These are phyloP conservation scores for Austroboletus festivus DNA, from an alignment of 768 basidiomycete genomes.

Conservation along the genomic window DNA sequence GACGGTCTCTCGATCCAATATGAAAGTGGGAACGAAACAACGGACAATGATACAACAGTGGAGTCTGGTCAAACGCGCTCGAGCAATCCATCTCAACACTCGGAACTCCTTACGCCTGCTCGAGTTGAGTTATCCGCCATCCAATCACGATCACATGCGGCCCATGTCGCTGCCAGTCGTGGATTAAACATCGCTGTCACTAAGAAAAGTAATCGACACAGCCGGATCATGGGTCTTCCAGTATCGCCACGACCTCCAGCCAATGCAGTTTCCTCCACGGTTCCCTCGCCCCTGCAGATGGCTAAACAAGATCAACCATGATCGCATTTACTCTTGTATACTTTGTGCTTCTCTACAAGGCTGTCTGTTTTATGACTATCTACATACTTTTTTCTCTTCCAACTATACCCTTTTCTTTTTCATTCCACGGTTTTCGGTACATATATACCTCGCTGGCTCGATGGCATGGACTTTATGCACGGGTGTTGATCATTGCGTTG, in stretches of 20 bases:
- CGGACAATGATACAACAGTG: conserved; percentile 51
- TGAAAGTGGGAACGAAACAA: conserved; percentile 73
- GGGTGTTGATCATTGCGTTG: background rate
- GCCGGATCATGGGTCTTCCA: conserved; percentile 64
- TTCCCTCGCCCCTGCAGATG: conserved; percentile 20
- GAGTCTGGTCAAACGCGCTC: conserved; percentile 43
- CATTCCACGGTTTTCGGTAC: conserved; percentile 5
- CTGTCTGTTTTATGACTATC: conserved; percentile 9
- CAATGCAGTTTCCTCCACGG: conserved; percentile 12
- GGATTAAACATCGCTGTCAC: conserved; percentile 66
- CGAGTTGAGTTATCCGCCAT: conserved; percentile 27
- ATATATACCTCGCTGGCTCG: conserved; percentile 22
- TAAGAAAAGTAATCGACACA: conserved; percentile 60
- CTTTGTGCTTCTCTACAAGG: too few species aligned
- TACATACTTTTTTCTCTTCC: conserved; percentile 1
- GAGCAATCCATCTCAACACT: conserved; percentile 33
- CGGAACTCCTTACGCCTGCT: conserved; percentile 16
- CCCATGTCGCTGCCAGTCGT: conserved; percentile 59
- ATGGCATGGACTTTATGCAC: conserved; percentile 3
- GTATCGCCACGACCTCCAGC: conserved; percentile 34
- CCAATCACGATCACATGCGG: conserved; percentile 48
- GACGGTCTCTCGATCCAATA: conserved; percentile 67
- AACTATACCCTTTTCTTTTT: conserved; percentile 28
- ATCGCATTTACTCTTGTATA: background rate
- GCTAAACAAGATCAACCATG: conserved; percentile 23